These are phyloP conservation scores for Hypoxylon rubiginosum DNA, from an alignment of 2,329 filamentous ascomycete genomes.

Conservation along the genomic window DNA sequence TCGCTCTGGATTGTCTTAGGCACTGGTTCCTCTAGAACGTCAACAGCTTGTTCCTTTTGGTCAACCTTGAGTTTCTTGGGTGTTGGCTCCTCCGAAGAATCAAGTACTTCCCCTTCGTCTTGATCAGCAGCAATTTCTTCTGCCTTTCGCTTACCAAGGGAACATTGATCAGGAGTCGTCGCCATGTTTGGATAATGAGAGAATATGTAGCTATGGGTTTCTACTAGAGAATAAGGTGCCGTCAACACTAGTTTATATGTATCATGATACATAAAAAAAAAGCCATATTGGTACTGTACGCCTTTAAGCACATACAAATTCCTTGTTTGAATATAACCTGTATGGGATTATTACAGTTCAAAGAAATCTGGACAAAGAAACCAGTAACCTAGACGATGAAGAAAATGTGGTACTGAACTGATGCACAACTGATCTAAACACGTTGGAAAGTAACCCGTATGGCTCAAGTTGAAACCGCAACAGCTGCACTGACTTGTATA, in stretches of 20 bases:
- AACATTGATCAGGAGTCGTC: background rate
- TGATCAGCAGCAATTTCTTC: slow-evolving; percentile 19
- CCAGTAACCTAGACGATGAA: too few relatives aligned
- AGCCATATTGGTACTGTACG: background rate
- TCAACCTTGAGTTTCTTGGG: slow-evolving; percentile 17
- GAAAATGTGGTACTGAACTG: background rate
- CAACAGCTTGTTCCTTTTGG: background rate
- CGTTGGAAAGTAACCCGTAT: background rate
- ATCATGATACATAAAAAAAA: background rate
- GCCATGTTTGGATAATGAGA: slow-evolving; percentile 10
- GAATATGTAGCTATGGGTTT: background rate
- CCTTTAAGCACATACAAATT: background rate
- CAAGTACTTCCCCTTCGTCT: background rate
- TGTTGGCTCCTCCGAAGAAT: background rate
- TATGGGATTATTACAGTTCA: background rate
- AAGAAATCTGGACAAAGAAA: background rate
- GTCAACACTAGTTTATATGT: background rate
- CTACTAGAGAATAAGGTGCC: background rate
- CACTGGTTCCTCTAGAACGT: background rate
- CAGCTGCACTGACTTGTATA: background rate
- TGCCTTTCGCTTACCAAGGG: slow-evolving; percentile 23
- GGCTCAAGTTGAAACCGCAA: background rate
- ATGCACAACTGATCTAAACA: background rate
- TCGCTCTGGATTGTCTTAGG: slow-evolving; percentile 8
- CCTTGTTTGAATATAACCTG: background rate